Base-by-base conservation (phyloP, 257 asterid genomes). In the Catharanthus roseus region DNA sequence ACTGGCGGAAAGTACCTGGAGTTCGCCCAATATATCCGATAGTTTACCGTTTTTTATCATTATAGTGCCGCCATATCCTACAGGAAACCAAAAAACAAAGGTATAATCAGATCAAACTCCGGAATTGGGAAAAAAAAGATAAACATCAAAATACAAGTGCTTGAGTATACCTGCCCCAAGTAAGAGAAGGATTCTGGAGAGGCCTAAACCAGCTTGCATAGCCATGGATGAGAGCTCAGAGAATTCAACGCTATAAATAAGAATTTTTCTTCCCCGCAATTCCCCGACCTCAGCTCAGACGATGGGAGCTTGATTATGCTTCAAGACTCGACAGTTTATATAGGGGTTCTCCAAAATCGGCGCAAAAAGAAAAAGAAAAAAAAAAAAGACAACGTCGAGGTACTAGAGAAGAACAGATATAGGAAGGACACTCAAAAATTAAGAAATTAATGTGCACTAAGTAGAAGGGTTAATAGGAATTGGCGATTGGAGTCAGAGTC, bases 101-200 rank as follows among this genome's bases (percentile, higher is more conserved):
- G 6, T 26, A n/a, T n/a, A 3, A 53, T 19, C 53, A 53, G 31
- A 69, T 18, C 42, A 53, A 33, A 69, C 18, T 13, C 29, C 18
- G 61, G 34, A 16, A 34, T 7, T 6, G n/a, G 6, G 44, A 21
- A 71, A 6, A 38, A 61, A 68, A 71, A 42, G 3, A 38, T 21
- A 8, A 51, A 10, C 39, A 49, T 23, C 36, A 10, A 42, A 42
- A 41, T 55, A 54, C n/a, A n/a, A n/a, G 10, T 26, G 70, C 19
- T 47, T 6, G 23, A 47, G 34, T n/a, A 11, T 79, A 80, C 85
- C 85, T 4, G 82, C 82, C 44, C 85, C 82, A 24, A 57, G 79
- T 21, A 81, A 10, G 4, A 81, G 15, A 44, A 81, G 31, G 69
- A 81, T 19, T 72, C 72, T 77, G 34, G 82, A 66, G 42, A 74